A percentile compares a stretch with the other conserved stretches of the same genome.
Conservation (phyloP, 2,329 filamentous ascomycete species). For the Cladophialophora psammophila region DNA sequence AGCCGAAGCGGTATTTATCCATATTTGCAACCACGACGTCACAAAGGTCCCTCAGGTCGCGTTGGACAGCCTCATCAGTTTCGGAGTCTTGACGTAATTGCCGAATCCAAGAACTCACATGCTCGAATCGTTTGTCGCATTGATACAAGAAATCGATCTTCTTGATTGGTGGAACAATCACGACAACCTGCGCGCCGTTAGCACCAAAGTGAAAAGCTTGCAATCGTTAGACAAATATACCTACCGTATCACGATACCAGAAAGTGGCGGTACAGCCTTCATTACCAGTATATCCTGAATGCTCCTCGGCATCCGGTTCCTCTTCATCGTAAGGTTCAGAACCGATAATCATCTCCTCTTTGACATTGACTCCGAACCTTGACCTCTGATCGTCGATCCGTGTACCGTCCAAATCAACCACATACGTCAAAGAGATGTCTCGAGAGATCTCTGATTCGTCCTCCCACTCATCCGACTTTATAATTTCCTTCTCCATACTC, state of each 20-base stretch:
- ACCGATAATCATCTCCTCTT: slow-evolving; percentile 17
- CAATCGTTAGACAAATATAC: slow-evolving; percentile 3
- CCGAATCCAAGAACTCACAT: slow-evolving; percentile 10
- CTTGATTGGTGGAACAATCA: slow-evolving; percentile 22
- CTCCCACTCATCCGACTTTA: slow-evolving; percentile 37
- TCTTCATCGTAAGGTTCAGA: slow-evolving; percentile 10
- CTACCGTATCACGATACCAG: slow-evolving; percentile 41
- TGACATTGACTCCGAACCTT: background rate
- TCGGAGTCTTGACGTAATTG: slow-evolving; percentile 2
- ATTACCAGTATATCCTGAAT: slow-evolving; percentile 42
- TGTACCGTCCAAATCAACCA: slow-evolving; percentile 20
- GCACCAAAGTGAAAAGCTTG: background rate
- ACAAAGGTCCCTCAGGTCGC: background rate
- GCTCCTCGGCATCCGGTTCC: slow-evolving; percentile 23
- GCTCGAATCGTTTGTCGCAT: background rate
- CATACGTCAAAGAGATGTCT: slow-evolving; percentile 10
- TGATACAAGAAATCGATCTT: slow-evolving; percentile 14
- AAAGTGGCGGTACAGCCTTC: slow-evolving; percentile 41
- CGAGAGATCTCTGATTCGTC: slow-evolving; percentile 15
- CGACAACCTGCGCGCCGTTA: slow-evolving; percentile 2
- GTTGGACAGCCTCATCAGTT: background rate
- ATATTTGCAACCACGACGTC: background rate
- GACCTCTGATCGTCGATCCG: slow-evolving; percentile 11
- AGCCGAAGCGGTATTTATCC: background rate
- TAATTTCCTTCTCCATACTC: slow-evolving; percentile 37